phyloP scores from a whole-genome alignment of 768 basidiomycete species.

The Phanerochaete carnosa region DNA sequence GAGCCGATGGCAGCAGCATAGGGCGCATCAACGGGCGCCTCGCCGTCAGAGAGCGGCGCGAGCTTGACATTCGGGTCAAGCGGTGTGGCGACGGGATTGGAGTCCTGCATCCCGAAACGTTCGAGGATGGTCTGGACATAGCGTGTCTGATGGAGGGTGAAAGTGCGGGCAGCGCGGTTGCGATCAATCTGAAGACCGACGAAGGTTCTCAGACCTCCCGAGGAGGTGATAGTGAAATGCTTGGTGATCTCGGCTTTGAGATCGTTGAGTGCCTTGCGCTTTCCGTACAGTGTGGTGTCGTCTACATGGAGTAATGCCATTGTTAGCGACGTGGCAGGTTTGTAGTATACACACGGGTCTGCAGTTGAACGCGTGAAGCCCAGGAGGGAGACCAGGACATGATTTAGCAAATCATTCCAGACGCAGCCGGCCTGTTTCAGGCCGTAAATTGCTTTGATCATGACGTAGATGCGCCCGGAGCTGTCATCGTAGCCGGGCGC shows the following conservation, averaged over 20 bases:
- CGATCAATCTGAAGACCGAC: slow-evolving; percentile 30
- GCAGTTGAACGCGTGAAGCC: slow-evolving; percentile 21
- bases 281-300: slow-evolving; percentile 18
- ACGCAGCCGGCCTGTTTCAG: slow-evolving; percentile 37
- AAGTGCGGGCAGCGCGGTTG: slow-evolving; percentile 14
- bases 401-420: slow-evolving; percentile 35
- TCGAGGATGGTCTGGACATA: slow-evolving; percentile 22
- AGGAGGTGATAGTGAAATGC: slow-evolving; percentile 12
- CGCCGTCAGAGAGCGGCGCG: slow-evolving; percentile 5
- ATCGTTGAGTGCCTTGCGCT: background rate
- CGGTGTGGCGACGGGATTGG: slow-evolving; percentile 30
- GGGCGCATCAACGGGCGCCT: slow-evolving; percentile 5
- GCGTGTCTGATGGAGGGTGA: slow-evolving; percentile 26
- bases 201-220: slow-evolving; percentile 25
- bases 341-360: slow-evolving; percentile 24
- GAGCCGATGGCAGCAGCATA: slow-evolving; percentile 21
- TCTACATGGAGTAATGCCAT: slow-evolving; percentile 30
- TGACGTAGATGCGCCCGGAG: background rate
- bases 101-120: slow-evolving; percentile 25
- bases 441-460: slow-evolving; percentile 37
- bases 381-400: slow-evolving; percentile 13
- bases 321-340: background rate
- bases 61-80: slow-evolving; percentile 26
- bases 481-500: slow-evolving; percentile 22
- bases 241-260: slow-evolving; percentile 22